These are phyloP conservation scores for Gossypium lobatum DNA, from an alignment of 441 rosid species.

Conservation along the genomic window DNA sequence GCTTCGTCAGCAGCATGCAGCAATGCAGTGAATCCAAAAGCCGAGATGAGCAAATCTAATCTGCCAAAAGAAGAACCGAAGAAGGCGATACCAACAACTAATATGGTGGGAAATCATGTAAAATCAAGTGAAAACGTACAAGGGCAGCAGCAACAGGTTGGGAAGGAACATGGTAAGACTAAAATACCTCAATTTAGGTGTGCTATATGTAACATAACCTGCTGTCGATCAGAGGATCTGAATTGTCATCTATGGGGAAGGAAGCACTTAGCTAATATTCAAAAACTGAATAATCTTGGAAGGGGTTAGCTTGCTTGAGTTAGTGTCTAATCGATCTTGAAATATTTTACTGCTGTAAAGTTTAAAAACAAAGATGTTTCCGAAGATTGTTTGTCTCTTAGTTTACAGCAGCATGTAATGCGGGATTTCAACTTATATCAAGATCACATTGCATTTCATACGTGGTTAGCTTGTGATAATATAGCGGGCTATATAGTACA, in stretches of 20 bases:
- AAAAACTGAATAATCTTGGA: background rate
- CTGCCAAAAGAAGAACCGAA: background rate
- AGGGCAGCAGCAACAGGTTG: background rate
- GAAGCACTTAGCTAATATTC: conserved; percentile 20
- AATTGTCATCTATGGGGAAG: conserved; percentile 15
- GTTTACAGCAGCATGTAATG: background rate
- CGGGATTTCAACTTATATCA: background rate
- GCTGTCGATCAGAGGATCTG: conserved; percentile 15
- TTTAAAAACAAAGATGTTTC: background rate
- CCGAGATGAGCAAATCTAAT: background rate
- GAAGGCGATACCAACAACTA: background rate
- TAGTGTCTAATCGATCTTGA: background rate
- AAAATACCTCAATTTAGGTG: conserved; percentile 11
- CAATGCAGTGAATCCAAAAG: background rate
- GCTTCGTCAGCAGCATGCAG: background rate
- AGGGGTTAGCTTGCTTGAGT: background rate
- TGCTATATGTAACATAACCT: conserved; percentile 20
- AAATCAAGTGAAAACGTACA: background rate
- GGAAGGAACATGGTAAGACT: background rate
- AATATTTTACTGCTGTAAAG: background rate
- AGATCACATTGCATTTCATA: background rate
- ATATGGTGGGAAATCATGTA: background rate
- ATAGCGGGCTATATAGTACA: too few species aligned
- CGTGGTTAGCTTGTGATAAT: too few species aligned
- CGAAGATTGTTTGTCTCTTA: background rate